Percentiles rank a stretch among this genome's conserved stretches.
Conservation (phyloP, 352 stramenopile genomes). For the Aphanomyces cochlioides region DNA sequence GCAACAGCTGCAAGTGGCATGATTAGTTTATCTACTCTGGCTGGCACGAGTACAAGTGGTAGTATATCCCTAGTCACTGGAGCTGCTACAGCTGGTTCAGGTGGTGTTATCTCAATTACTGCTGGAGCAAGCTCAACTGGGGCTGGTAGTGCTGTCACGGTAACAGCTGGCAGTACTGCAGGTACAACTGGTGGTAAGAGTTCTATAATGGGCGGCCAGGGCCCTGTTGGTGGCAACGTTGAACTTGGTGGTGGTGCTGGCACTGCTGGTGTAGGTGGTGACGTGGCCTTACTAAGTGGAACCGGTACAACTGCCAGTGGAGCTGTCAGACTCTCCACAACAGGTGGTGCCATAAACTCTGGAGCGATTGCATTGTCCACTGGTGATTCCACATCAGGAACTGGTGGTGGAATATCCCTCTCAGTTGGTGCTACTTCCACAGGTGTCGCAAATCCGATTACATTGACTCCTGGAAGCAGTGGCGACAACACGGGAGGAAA, state of each 20-base stretch:
- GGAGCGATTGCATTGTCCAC: constrained; percentile 40
- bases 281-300: constrained; percentile 11
- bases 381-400: constrained; percentile 35
- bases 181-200: constrained; percentile 33
- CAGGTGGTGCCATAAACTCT: constrained; percentile 33
- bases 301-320: constrained; percentile 23
- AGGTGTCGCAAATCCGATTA: constrained; percentile 39
- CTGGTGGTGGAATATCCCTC: constrained; percentile 42
- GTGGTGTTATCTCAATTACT: constrained; percentile 33
- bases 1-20: constrained; percentile 33
- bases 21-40: constrained; percentile 37
- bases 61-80: constrained; percentile 37
- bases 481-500: constrained; percentile 19
- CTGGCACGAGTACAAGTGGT: constrained; percentile 36
- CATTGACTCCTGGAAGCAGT: constrained; percentile 14
- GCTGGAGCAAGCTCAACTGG: constrained; percentile 20
- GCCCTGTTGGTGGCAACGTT: constrained; percentile 36
- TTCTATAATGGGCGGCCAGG: constrained; percentile 34
- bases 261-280: constrained; percentile 40
- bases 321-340: constrained; percentile 12
- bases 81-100: constrained; percentile 34
- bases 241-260: constrained; percentile 40
- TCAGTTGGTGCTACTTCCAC: constrained; percentile 40
- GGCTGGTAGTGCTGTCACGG: constrained; percentile 26
- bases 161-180: constrained; percentile 43